A percentile compares a stretch with the other conserved stretches of the same genome.
phyloP scores from a whole-genome alignment of 176 grass and related monocot genomes.

The Alloteropsis semialata region DNA sequence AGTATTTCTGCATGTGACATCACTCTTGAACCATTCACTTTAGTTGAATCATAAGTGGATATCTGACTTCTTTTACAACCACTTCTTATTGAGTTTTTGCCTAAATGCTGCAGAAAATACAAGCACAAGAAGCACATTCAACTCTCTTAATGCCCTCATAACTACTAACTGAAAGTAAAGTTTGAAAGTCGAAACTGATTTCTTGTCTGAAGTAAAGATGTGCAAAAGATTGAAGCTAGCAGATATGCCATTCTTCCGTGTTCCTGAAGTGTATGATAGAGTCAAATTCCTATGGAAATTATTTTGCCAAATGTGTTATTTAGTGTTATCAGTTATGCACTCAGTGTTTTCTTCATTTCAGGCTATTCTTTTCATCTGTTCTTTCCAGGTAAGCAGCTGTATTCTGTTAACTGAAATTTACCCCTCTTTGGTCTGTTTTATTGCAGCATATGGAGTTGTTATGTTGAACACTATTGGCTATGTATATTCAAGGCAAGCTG shows the following conservation, averaged over 20 bases:
- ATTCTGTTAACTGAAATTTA: slow-evolving; percentile 27
- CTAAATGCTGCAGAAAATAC: slow-evolving; percentile 24
- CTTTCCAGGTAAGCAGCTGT: slow-evolving; percentile 2
- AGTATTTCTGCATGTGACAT: neutral
- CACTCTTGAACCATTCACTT: neutral
- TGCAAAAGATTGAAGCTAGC: neutral
- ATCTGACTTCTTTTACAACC: neutral
- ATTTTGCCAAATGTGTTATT: neutral
- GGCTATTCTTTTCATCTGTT: slow-evolving; percentile 10
- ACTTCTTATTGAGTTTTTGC: neutral
- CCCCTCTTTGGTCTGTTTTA: slow-evolving; percentile 30
- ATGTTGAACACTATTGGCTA: slow-evolving; percentile 98
- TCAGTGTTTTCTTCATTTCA: neutral
- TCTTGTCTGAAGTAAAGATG: slow-evolving; percentile 23
- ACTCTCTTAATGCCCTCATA: neutral
- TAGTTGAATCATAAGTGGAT: neutral
- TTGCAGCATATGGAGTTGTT: slow-evolving; percentile 83
- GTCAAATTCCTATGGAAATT: neutral
- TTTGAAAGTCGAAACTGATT: slow-evolving; percentile 15
- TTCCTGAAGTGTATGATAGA: slow-evolving; percentile 8
- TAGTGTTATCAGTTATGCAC: neutral
- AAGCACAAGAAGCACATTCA: neutral
- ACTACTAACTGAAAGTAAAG: slow-evolving; percentile 16
- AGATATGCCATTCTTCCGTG: neutral
- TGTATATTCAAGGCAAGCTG: slow-evolving; percentile 91